Evolutionary conservation across 805 yeast genomes (phyloP).

Genomic region (Isabelozyma heimii): DNA sequence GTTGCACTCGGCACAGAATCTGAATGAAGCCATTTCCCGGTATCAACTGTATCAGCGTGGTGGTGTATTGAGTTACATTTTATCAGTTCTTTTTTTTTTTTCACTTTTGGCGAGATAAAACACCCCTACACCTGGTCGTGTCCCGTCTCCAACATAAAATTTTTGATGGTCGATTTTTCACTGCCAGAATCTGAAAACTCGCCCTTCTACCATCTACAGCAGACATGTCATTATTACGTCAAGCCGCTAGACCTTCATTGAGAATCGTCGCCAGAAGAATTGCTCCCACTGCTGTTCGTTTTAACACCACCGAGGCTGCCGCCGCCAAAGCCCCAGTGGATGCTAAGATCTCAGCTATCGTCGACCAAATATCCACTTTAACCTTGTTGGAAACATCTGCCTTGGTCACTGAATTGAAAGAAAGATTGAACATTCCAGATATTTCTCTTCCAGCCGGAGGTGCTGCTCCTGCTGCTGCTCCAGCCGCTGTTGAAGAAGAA

Average conservation of each 20-base stretch:
- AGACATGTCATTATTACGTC: constrained; percentile 34
- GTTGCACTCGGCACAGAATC: constrained; percentile 96
- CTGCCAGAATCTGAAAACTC: background rate
- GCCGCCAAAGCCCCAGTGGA: constrained; percentile 55
- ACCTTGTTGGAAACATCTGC: constrained; percentile 93
- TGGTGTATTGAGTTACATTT: too few relatives aligned
- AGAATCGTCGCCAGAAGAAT: constrained; percentile 28
- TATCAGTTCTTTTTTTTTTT: background rate
- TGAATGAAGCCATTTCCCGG: constrained; percentile 77
- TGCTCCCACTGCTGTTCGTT: constrained; percentile 33
- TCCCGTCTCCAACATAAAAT: constrained; percentile 1
- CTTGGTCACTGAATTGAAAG: constrained; percentile 74
- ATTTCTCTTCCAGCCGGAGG: constrained; percentile 78
- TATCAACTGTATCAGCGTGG: background rate
- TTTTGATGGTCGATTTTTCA: background rate
- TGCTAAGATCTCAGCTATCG: constrained; percentile 85
- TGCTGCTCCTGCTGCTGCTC: constrained; percentile 53
- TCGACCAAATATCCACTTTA: constrained; percentile 84
- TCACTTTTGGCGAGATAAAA: background rate
- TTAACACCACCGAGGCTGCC: constrained; percentile 44
- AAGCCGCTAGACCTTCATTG: constrained; percentile 34
- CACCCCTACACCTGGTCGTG: background rate
- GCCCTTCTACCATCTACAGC: background rate
- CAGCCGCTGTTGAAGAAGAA: constrained; percentile 70
- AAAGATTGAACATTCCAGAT: constrained; percentile 89